Percentiles rank a stretch among this genome's conserved stretches.
Evolutionary conservation across 805 yeast species (phyloP).

Genomic region (Candida namnaoensis): DNA sequence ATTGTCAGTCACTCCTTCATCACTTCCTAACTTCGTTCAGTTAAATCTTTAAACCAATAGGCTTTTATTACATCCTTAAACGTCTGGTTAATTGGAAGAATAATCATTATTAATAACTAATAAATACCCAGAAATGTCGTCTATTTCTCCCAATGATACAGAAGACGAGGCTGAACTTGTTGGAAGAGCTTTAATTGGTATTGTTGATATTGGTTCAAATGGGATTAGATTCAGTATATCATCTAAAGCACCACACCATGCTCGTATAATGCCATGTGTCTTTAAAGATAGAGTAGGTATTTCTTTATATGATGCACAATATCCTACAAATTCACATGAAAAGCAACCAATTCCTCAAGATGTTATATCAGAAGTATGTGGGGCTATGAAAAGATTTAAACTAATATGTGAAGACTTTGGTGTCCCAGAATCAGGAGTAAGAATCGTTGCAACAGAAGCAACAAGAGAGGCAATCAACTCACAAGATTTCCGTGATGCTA

Average conservation of each 20-base stretch:
- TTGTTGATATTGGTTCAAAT: constrained; percentile 73
- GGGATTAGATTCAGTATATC: constrained; percentile 69
- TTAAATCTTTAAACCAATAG: too few species aligned
- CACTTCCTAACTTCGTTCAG: too few species aligned
- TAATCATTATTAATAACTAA: too few species aligned
- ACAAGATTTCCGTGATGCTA: constrained; percentile 45
- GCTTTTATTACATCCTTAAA: too few species aligned
- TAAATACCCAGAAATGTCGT: not conserved
- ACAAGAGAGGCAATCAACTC: constrained; percentile 63
- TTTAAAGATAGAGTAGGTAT: constrained; percentile 69
- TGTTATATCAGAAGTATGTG: constrained; percentile 48
- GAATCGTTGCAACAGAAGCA: constrained; percentile 70
- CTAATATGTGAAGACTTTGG: constrained; percentile 69
- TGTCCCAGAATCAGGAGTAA: constrained; percentile 49
- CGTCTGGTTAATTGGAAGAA: too few species aligned
- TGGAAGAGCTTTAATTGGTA: constrained; percentile 49
- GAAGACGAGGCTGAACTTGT: constrained; percentile 47
- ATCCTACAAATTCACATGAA: constrained; percentile 25
- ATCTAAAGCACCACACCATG: constrained; percentile 59
- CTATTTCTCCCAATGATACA: constrained; percentile 15
- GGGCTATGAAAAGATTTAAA: constrained; percentile 59
- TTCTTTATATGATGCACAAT: constrained; percentile 57
- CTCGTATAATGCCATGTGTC: constrained; percentile 70
- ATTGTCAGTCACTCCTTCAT: too few species aligned
- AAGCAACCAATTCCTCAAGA: constrained; percentile 49